These are phyloP conservation scores for Leucocoprinus birnbaumii DNA, from an alignment of 768 basidiomycete species.

Conservation along the genomic window DNA sequence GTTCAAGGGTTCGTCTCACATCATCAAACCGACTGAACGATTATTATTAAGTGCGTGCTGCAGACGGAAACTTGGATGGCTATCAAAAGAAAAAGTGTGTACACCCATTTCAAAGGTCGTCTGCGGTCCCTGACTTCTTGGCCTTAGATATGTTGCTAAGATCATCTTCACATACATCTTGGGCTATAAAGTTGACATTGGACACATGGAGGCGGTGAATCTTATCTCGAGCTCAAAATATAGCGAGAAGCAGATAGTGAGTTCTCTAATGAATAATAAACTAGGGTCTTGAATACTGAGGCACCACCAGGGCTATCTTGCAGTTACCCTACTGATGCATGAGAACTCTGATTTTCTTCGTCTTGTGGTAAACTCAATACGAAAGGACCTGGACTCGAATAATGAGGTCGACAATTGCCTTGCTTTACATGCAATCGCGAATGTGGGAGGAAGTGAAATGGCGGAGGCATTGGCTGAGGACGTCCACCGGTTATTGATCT, in stretches of 20 bases:
- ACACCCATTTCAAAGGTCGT: background rate
- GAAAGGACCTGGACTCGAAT: conserved; percentile 93
- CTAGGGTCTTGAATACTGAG: background rate
- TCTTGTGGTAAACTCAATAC: conserved; percentile 95
- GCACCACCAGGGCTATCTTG: conserved; percentile 83
- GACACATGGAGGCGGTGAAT: conserved; percentile 99
- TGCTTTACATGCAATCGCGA: conserved; percentile 96
- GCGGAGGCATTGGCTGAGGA: conserved; percentile 92
- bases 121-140: background rate
- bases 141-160: conserved; percentile 88
- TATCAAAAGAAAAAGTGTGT: conserved; percentile 91
- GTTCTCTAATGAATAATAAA: conserved; percentile 24
- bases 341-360: conserved; percentile 97
- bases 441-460: conserved; percentile 98
- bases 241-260: conserved; percentile 97
- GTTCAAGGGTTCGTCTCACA: conserved; percentile 76
- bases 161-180: conserved; percentile 99
- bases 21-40: conserved; percentile 1
- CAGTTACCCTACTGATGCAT: conserved; percentile 96
- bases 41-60: background rate
- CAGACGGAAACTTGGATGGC: conserved; percentile 83
- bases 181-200: conserved; percentile 98
- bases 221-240: conserved; percentile 94
- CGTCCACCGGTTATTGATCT: conserved; percentile 92
- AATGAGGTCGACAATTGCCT: conserved; percentile 95